phyloP scores from a whole-genome alignment of 2,329 filamentous ascomycete species.

The Zymoseptoria passerinii region DNA sequence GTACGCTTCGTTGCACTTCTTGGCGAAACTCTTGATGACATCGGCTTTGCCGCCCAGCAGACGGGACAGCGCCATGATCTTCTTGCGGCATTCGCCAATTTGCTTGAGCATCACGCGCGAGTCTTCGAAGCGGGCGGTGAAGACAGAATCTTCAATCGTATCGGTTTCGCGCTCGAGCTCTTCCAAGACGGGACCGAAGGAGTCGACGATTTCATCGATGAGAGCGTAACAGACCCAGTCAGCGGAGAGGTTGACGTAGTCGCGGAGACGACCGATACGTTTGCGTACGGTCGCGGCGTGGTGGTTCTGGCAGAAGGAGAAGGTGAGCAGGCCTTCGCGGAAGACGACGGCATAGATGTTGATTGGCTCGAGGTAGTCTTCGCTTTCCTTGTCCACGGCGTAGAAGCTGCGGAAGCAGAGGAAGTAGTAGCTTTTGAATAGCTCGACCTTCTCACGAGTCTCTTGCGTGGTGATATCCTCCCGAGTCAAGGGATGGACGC shows the following conservation, averaged over 20 bases:
- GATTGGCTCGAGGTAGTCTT: constrained; percentile 83
- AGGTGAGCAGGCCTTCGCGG: constrained; percentile 87
- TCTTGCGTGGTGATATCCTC: constrained; percentile 96
- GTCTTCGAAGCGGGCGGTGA: constrained; percentile 82
- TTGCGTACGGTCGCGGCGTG: constrained; percentile 84
- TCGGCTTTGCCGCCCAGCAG: constrained; percentile 96
- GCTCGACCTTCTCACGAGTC: constrained; percentile 93
- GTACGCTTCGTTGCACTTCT: constrained; percentile 97
- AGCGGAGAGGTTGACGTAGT: constrained; percentile 87
- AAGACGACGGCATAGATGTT: constrained; percentile 97
- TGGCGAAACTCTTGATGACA: constrained; percentile 93
- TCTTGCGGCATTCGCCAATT: constrained; percentile 87
- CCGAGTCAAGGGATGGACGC: constrained; percentile 87
- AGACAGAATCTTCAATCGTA: constrained; percentile 89
- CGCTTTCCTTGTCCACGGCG: constrained; percentile 67
- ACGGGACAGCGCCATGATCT: constrained; percentile 86
- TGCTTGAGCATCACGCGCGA: constrained; percentile 78
- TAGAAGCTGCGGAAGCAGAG: constrained; percentile 94
- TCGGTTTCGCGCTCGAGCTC: constrained; percentile 85
- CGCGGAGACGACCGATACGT: constrained; percentile 84
- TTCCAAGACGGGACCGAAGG: constrained; percentile 81
- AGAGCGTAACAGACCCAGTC: constrained; percentile 99
- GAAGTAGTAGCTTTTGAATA: constrained; percentile 97
- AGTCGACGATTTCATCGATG: constrained; percentile 97
- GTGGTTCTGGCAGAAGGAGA: constrained; percentile 80